Percentiles rank a stretch among this genome's conserved stretches.
Evolutionary conservation across 257 asterid genomes (phyloP).

Genomic region (Gentiana straminea): DNA sequence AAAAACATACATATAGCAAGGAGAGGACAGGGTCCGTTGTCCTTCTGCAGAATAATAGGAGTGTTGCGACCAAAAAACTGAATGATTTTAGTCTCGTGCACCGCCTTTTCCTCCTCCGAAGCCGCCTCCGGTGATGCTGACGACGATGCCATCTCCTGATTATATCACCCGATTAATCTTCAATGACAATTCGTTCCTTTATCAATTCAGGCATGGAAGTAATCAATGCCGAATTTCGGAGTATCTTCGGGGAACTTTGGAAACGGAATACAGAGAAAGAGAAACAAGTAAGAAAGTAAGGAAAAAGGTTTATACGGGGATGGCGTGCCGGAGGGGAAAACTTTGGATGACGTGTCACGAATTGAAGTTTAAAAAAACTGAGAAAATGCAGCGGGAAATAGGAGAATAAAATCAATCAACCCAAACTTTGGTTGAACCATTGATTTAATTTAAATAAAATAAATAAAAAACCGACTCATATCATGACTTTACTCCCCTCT

Average conservation of each 20-base stretch:
- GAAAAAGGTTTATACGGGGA: too few relatives aligned
- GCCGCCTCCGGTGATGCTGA: slow-evolving; percentile 9
- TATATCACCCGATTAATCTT: neutral
- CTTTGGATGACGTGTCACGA: too few relatives aligned
- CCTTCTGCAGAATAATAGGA: slow-evolving; percentile 83
- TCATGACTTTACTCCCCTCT: too few relatives aligned
- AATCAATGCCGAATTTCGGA: neutral
- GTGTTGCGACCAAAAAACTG: slow-evolving; percentile 77
- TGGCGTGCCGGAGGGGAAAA: too few relatives aligned
- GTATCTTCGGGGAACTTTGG: neutral
- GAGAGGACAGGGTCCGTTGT: slow-evolving; percentile 98
- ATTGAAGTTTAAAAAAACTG: too few relatives aligned
- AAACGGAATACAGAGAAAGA: slow-evolving; percentile 2
- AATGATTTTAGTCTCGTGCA: slow-evolving; percentile 59
- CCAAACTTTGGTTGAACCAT: too few relatives aligned
- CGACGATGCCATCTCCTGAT: slow-evolving; percentile 12
- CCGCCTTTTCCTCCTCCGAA: slow-evolving; percentile 24
- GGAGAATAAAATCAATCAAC: too few relatives aligned
- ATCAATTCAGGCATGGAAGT: neutral
- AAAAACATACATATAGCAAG: slow-evolving; percentile 65
- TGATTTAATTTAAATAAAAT: too few relatives aligned
- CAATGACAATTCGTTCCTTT: too few relatives aligned
- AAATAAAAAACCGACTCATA: too few relatives aligned
- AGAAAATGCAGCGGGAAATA: too few relatives aligned
- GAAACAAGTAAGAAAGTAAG: neutral